A percentile compares a stretch with the other conserved stretches of the same genome.
Conservation (phyloP, 2,329 filamentous ascomycete species). For the Herpotrichia juniperi region DNA sequence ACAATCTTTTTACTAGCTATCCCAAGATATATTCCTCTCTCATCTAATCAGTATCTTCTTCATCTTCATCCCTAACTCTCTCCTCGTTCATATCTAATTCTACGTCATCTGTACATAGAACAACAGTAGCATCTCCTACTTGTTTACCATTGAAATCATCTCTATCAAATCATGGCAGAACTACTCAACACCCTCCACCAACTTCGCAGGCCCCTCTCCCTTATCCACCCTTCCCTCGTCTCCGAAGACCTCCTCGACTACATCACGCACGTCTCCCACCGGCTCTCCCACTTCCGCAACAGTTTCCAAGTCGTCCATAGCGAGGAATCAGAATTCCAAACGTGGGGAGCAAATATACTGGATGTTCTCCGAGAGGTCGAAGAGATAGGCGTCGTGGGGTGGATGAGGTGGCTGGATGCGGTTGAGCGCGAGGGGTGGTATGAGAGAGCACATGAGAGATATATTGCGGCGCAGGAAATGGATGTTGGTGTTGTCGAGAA, state of each 20-base stretch:
- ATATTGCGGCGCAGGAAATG: not conserved
- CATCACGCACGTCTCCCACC: not conserved
- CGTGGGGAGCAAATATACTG: not conserved
- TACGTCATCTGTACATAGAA: no score
- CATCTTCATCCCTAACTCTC: no score
- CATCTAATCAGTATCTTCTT: no score
- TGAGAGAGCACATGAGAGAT: not conserved
- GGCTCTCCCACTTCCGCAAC: not conserved
- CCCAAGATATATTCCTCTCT: not conserved
- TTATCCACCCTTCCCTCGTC: not conserved
- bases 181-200: not conserved
- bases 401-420: not conserved
- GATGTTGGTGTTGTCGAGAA: no score
- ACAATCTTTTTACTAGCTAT: no score
- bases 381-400: slow-evolving; percentile 2
- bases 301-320: not conserved
- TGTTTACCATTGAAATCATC: no score
- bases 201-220: not conserved
- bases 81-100: no score
- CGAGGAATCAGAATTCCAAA: not conserved
- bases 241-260: not conserved
- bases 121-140: no score
- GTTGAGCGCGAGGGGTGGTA: not conserved
- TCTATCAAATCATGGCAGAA: no score
- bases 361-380: not conserved